These are phyloP conservation scores for Nakazawaea molendinolei DNA, from an alignment of 805 yeast genomes.

Conservation along the genomic window DNA sequence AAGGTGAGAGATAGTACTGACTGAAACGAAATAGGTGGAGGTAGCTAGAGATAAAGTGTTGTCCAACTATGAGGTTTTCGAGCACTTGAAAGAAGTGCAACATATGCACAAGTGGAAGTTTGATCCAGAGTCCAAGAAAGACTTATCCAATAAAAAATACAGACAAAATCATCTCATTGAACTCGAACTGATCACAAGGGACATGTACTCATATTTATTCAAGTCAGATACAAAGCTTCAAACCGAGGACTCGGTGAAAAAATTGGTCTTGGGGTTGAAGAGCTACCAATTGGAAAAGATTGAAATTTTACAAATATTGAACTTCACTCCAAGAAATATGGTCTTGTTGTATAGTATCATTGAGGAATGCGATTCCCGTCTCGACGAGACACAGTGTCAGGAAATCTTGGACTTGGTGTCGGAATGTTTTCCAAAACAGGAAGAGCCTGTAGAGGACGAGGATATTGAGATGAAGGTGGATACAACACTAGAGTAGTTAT, in stretches of 20 bases:
- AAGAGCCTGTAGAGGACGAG: conserved; percentile 21
- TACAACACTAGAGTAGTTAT: not conserved
- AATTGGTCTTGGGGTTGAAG: conserved; percentile 39
- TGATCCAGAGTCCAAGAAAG: conserved; percentile 18
- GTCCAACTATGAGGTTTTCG: conserved; percentile 59
- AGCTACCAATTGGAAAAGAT: conserved; percentile 63
- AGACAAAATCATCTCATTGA: conserved; percentile 31
- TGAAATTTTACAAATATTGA: conserved; percentile 79
- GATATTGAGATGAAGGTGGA: conserved; percentile 12
- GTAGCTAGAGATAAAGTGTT: conserved; percentile 49
- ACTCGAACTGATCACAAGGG: conserved; percentile 43
- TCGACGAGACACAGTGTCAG: conserved; percentile 59
- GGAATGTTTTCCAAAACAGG: conserved; percentile 43
- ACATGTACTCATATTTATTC: conserved; percentile 36
- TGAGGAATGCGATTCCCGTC: conserved; percentile 89
- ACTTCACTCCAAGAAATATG: conserved; percentile 71
- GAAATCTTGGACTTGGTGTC: conserved; percentile 49
- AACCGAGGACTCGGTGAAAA: conserved; percentile 22
- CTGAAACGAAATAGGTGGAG: conserved; percentile 30
- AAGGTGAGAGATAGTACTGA: too few species aligned
- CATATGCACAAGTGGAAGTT: conserved; percentile 40
- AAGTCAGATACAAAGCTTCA: conserved; percentile 28
- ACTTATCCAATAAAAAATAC: conserved; percentile 23
- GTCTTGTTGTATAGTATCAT: conserved; percentile 75
- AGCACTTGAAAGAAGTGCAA: conserved; percentile 45